Base-by-base conservation (phyloP, 2,329 filamentous ascomycete species). In the Tolypocladium ophioglossoides region DNA sequence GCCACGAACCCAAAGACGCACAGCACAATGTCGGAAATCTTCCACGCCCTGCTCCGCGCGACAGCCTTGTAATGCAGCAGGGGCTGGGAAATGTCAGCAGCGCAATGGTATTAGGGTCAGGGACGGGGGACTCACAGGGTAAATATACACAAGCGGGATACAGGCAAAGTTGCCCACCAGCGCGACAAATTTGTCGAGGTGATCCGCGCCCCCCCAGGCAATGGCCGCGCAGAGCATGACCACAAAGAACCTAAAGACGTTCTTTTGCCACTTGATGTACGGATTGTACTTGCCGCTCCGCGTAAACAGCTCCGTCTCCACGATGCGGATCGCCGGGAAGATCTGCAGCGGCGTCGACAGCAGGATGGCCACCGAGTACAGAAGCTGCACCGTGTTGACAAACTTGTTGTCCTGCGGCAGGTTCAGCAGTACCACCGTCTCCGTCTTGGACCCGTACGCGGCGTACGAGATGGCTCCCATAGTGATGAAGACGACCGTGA, bases 261-360 rank as follows among this genome's bases (percentile, higher is more conserved):
- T 99, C 83, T 99, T 99, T 78, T 97, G 89, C 94, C 94, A 99
- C 76, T 99, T 99, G 77, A 99, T 95, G 67, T 89, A 94, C 0
- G 91, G 91, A 67, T 97, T 96, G 74, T 96, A 96, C 72, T 99
- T 99, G 62, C 94, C 91, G 58, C 91, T 96, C 66, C 87, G 81
- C 27, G 89, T 95, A 70, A 97, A 99, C 8, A 97, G 78, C 61
- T 91, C 90, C 63, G 95, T 96, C 72, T 95, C 91, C 37, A 89
- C 90, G 65, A 99, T 99, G 66, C 92, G 87, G 64, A 99, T 97
- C 46, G 94, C 94, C 0, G 94, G 94, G 77, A 97, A 99, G 61
- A 99, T 91, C 67, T 99, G 95, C 55, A 99, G 76, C 7, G 94
- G 94, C 0, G 94, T 99, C 38, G 90, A 96, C 12, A 99, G 80